Conservation (phyloP, 768 basidiomycete species). For the Tubosaeta sp. region DNA sequence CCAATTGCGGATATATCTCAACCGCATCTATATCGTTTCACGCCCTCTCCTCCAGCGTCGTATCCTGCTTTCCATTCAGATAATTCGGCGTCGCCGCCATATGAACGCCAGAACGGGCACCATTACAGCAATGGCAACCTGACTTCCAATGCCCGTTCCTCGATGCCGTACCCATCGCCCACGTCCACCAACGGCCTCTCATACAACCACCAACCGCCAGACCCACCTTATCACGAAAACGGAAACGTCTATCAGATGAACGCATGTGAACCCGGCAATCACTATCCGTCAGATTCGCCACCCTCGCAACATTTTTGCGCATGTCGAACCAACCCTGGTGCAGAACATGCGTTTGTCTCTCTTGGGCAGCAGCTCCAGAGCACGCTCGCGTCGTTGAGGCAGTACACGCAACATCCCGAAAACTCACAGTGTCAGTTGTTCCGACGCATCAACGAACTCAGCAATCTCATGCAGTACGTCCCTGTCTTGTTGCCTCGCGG, state of each 20-base stretch:
- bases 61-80: conserved; percentile 52
- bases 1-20: conserved; percentile 45
- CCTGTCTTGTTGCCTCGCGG: conserved; percentile 28
- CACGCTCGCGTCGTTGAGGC: conserved; percentile 53
- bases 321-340: conserved; percentile 60
- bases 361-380: conserved; percentile 62
- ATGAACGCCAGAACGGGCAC: conserved; percentile 33
- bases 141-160: conserved; percentile 24
- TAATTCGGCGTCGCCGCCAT: conserved; percentile 32
- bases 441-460: conserved; percentile 57
- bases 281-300: conserved; percentile 30
- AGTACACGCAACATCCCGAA: conserved; percentile 55
- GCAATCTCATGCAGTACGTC: conserved; percentile 63
- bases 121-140: conserved; percentile 31
- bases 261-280: conserved; percentile 30
- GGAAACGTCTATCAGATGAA: conserved; percentile 35
- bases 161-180: conserved; percentile 33
- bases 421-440: conserved; percentile 52
- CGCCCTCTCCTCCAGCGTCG: conserved; percentile 55
- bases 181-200: conserved; percentile 32
- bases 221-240: conserved; percentile 33
- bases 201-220: conserved; percentile 31
- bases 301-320: conserved; percentile 45
- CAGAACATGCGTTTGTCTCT: conserved; percentile 54
- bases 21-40: conserved; percentile 64